A percentile compares a stretch with the other conserved stretches of the same genome.
phyloP scores from a whole-genome alignment of 2,329 filamentous ascomycete genomes.

The Ilyonectria sp. region DNA sequence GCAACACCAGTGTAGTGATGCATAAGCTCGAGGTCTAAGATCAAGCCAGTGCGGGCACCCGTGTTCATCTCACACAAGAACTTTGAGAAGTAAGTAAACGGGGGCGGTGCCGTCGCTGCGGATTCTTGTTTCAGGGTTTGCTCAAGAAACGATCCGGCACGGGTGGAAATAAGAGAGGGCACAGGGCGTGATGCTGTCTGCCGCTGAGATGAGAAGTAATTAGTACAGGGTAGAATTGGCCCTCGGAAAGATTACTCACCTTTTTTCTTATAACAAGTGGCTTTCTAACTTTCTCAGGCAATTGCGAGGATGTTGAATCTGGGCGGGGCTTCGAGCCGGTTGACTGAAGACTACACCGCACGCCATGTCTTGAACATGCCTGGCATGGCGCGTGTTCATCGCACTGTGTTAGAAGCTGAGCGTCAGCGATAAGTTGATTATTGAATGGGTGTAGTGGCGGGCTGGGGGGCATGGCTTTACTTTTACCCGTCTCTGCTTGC shows the following conservation, averaged over 20 bases:
- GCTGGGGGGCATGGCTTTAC: not conserved
- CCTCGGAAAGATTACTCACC: not conserved
- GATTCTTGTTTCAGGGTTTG: too few relatives aligned
- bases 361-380: slow-evolving; percentile 24
- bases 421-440: too few relatives aligned
- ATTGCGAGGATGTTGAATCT: too few relatives aligned
- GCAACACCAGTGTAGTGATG: slow-evolving; percentile 35
- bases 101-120: not conserved
- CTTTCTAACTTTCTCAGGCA: not conserved
- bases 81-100: slow-evolving; percentile 27
- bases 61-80: slow-evolving; percentile 1
- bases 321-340: not conserved
- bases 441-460: too few relatives aligned
- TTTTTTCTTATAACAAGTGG: not conserved
- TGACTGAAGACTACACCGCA: slow-evolving; percentile 29
- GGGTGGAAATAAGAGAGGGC: not conserved
- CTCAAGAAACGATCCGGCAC: too few relatives aligned
- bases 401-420: slow-evolving; percentile 8
- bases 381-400: slow-evolving; percentile 30
- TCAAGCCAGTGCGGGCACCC: slow-evolving; percentile 1
- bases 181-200: not conserved
- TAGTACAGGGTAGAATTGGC: too few relatives aligned
- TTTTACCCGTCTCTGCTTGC: slow-evolving; percentile 30
- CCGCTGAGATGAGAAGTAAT: too few relatives aligned
- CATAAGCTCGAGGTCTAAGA: slow-evolving; percentile 22